phyloP scores from a whole-genome alignment of 768 basidiomycete genomes.

The Cantharellus anzutake region DNA sequence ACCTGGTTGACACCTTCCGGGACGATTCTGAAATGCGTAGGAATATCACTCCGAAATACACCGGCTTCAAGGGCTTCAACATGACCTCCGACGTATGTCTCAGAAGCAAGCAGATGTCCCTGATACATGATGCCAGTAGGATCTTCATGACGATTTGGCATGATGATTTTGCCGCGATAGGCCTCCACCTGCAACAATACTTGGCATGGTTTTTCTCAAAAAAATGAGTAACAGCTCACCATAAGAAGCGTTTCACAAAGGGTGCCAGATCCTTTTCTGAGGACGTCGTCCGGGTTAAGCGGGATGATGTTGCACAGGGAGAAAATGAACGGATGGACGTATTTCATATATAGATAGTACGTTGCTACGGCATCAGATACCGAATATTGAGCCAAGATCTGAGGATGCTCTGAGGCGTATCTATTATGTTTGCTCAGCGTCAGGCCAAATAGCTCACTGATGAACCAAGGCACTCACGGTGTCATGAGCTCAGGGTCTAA shows the following conservation, averaged over 20 bases:
- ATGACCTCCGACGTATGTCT: constrained; percentile 97
- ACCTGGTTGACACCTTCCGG: constrained; percentile 76
- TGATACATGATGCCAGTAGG: constrained; percentile 82
- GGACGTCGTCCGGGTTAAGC: constrained; percentile 85
- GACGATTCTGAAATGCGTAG: constrained; percentile 86
- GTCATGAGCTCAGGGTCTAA: constrained; percentile 99
- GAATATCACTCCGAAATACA: constrained; percentile 91
- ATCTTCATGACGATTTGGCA: constrained; percentile 96
- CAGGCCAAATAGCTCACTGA: background rate
- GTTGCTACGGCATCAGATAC: constrained; percentile 99
- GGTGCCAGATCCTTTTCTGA: constrained; percentile 91
- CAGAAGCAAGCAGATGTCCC: constrained; percentile 89
- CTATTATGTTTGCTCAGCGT: constrained; percentile 22
- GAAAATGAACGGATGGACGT: constrained; percentile 98
- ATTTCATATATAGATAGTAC: constrained; percentile 99
- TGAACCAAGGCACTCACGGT: constrained; percentile 40
- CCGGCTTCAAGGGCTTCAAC: constrained; percentile 98
- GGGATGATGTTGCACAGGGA: constrained; percentile 99
- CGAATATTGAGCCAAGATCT: constrained; percentile 87
- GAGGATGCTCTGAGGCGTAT: constrained; percentile 92
- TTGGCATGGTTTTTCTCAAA: background rate
- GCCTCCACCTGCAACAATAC: constrained; percentile 65
- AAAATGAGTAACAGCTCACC: constrained; percentile 30
- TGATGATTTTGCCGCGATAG: constrained; percentile 76
- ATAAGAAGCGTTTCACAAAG: constrained; percentile 94